These are phyloP conservation scores for Platismatia glauca DNA, from an alignment of 495 filamentous ascomycete genomes.

Conservation along the genomic window DNA sequence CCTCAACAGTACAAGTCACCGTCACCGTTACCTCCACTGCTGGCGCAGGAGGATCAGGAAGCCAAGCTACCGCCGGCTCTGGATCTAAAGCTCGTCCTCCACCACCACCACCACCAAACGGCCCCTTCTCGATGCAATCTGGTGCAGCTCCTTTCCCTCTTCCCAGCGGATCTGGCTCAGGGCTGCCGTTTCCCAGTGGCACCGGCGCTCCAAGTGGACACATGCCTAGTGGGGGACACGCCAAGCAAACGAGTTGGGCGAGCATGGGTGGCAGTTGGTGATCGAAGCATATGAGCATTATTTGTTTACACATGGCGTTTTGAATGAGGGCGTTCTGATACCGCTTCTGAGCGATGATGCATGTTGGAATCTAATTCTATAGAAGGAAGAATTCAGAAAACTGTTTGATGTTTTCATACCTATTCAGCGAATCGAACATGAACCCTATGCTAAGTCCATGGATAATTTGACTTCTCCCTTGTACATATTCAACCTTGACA, in stretches of 20 bases:
- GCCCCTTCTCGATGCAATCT: conserved; percentile 2
- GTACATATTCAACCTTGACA: too few species aligned
- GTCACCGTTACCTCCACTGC: conserved; percentile 18
- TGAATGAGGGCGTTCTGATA: not conserved
- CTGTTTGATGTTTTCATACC: not conserved
- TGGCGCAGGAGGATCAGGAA: not conserved
- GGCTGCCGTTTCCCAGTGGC: not conserved
- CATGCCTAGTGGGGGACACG: not conserved
- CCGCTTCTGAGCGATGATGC: not conserved
- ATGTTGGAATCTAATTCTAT: not conserved
- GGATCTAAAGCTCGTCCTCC: not conserved
- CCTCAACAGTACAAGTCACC: conserved; percentile 37
- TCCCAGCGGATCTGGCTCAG: not conserved
- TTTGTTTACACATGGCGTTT: not conserved
- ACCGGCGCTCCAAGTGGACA: not conserved
- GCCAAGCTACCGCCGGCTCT: not conserved
- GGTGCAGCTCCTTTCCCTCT: not conserved
- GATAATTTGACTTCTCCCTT: too few species aligned
- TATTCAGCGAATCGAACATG: not conserved
- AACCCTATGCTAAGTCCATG: not conserved
- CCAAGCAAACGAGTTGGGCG: not conserved
- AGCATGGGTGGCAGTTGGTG: not conserved
- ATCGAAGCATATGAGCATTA: not conserved
- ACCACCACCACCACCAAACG: not conserved
- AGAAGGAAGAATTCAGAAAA: not conserved